A percentile compares a stretch with the other conserved stretches of the same genome.
Evolutionary conservation across 495 filamentous ascomycete genomes (phyloP).

Genomic region (Echria macrotheca): DNA sequence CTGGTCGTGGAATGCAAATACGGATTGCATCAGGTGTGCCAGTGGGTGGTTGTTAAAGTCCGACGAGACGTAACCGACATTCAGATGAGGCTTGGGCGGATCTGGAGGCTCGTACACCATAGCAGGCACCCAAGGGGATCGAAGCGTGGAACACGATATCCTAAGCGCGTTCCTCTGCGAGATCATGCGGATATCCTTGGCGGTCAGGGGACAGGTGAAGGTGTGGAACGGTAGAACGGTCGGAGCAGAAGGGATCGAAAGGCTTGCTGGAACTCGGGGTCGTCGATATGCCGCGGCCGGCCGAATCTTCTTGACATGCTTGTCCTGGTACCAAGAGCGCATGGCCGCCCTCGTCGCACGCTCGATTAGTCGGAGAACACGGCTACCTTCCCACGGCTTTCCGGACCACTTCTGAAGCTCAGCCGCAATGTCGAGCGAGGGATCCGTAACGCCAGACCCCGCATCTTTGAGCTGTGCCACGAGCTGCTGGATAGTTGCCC

Average conservation of each 20-base stretch:
- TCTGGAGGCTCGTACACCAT: constrained; percentile 77
- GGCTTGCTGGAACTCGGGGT: constrained; percentile 65
- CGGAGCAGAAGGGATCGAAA: constrained; percentile 83
- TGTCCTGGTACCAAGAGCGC: constrained; percentile 87
- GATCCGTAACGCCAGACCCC: constrained; percentile 21
- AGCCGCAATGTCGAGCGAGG: constrained; percentile 26
- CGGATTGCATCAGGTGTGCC: constrained; percentile 97
- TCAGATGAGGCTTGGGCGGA: constrained; percentile 76
- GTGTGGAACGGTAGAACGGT: constrained; percentile 99
- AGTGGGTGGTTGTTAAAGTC: constrained; percentile 99
- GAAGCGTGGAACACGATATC: constrained; percentile 84
- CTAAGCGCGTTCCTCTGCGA: constrained; percentile 92
- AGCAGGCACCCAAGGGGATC: constrained; percentile 76
- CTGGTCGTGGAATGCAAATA: constrained; percentile 85
- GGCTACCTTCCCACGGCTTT: constrained; percentile 80
- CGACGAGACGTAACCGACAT: constrained; percentile 93
- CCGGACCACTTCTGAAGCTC: constrained; percentile 66
- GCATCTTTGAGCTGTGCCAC: constrained; percentile 41
- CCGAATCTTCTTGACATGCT: constrained; percentile 59
- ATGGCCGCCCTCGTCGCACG: constrained; percentile 69
- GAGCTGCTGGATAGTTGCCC: constrained; percentile 38
- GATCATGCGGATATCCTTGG: constrained; percentile 90
- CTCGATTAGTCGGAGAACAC: constrained; percentile 80
- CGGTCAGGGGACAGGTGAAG: constrained; percentile 90
- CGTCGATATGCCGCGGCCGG: constrained; percentile 60